Base-by-base conservation (phyloP, 306 rosid genomes). In the Vigna hirtella region DNA sequence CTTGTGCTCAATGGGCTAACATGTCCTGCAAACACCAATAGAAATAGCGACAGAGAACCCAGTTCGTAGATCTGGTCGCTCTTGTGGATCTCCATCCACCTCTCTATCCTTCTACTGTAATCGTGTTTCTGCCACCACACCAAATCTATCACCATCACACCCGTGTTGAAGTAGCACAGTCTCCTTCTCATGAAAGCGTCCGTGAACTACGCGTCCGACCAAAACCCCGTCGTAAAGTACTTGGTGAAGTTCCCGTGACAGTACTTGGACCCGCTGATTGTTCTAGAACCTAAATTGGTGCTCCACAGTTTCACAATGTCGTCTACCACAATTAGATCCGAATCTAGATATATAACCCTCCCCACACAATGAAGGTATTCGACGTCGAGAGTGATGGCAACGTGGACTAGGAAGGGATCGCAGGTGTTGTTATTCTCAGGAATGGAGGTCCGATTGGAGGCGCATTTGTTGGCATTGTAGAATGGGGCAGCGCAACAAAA, bases 51-150 rank as follows among this genome's bases (percentile, higher is more conserved):
- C 28, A 90, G 74, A 0, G 93, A 90, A 4, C 93, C 93, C 14
- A 90, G 85, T 83, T 90, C 91, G 78, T 90, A 90, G 82, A 90
- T 90, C 77, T 90, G 86, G 15, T 84, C 53, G 47, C 64, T 78
- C 73, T 87, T 87, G 86, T 90, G 91, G 72, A 90, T 79, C 84
- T 90, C 91, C 91, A 90, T 90, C 93, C 93, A 90, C 68, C 74
- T 79, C 77, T 90, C 90, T 42, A 90, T 90, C 76, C 82, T 52
- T 28, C 24, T 73, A 49, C 90, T 83, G 83, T 79, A 90, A 45
- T 82, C 68, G 16, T 8, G 55, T 38, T 52, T 80, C 73, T 91
- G 83, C 93, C 91, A 90, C 66, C 72, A 73, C 2, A 42, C 86
- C 56, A 87, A 87, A 87, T 90, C 93, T 76, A 90, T 86, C 10